These are phyloP conservation scores for Gossypium schwendimanii DNA, from an alignment of 441 rosid species.

Conservation along the genomic window DNA sequence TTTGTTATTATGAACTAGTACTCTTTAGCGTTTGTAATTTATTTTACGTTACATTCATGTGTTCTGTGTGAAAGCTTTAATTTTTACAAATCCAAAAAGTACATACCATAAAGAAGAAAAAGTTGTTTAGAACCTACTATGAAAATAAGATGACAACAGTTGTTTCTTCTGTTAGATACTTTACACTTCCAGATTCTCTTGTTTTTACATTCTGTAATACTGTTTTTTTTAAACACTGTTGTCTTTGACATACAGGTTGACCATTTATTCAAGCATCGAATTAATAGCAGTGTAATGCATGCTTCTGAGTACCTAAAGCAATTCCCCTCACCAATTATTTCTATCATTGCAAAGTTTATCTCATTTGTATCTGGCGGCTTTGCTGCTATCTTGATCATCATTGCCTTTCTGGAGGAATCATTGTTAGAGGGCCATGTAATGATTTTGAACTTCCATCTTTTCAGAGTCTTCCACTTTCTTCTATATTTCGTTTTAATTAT, in stretches of 20 bases:
- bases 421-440: conserved; percentile 95
- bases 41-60: not conserved
- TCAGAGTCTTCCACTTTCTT: not conserved
- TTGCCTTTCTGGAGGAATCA: conserved; percentile 97
- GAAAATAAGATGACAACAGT: not conserved
- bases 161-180: not conserved
- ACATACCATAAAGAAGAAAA: not conserved
- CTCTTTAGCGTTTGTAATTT: not conserved
- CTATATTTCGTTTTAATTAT: not conserved
- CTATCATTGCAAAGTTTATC: conserved; percentile 84
- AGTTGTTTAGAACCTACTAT: not conserved
- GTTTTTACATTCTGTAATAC: not conserved
- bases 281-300: conserved; percentile 73
- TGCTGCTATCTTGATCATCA: conserved; percentile 90
- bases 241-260: conserved; percentile 62
- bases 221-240: not conserved
- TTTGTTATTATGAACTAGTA: not conserved
- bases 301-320: conserved; percentile 89
- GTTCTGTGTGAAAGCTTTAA: not conserved
- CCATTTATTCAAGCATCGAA: conserved; percentile 95
- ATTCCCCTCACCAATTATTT: conserved; percentile 84
- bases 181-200: not conserved
- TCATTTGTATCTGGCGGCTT: conserved; percentile 98
- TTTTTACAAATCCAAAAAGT: not conserved
- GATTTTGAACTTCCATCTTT: conserved; percentile 16